Percentiles rank a stretch among this genome's conserved stretches.
Evolutionary conservation across 2,329 filamentous ascomycete species (phyloP).

Genomic region (Fusarium sp.): DNA sequence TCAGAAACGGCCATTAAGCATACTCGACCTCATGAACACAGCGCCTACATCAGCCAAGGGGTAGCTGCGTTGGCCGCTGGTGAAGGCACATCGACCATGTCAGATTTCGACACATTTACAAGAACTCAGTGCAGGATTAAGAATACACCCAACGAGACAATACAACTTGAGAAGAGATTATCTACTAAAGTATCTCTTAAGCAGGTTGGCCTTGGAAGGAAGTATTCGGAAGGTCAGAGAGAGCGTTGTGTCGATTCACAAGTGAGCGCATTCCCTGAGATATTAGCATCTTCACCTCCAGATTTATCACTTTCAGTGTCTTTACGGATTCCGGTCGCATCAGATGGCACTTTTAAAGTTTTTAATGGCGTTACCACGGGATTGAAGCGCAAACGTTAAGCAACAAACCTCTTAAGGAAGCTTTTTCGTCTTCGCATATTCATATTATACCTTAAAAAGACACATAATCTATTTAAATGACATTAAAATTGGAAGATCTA

Average conservation of each 20-base stretch:
- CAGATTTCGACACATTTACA: background rate
- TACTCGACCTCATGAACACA: constrained; percentile 1
- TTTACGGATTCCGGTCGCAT: background rate
- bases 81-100: background rate
- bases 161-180: background rate
- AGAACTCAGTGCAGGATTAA: too few species aligned
- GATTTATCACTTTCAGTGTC: background rate
- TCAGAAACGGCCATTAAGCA: constrained; percentile 1
- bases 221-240: background rate
- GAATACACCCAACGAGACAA: too few species aligned
- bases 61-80: background rate
- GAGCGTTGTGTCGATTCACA: background rate
- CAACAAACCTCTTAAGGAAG: background rate
- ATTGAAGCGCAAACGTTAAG: constrained; percentile 17
- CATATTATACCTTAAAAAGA: background rate
- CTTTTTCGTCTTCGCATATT: background rate
- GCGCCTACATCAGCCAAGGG: background rate
- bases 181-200: background rate
- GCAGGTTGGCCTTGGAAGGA: background rate
- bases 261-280: background rate
- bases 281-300: background rate
- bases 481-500: background rate
- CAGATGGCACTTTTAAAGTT: background rate
- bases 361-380: background rate
- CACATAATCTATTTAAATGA: background rate